phyloP scores from a whole-genome alignment of 176 grass and related monocot species.

The Raddia guianensis region DNA sequence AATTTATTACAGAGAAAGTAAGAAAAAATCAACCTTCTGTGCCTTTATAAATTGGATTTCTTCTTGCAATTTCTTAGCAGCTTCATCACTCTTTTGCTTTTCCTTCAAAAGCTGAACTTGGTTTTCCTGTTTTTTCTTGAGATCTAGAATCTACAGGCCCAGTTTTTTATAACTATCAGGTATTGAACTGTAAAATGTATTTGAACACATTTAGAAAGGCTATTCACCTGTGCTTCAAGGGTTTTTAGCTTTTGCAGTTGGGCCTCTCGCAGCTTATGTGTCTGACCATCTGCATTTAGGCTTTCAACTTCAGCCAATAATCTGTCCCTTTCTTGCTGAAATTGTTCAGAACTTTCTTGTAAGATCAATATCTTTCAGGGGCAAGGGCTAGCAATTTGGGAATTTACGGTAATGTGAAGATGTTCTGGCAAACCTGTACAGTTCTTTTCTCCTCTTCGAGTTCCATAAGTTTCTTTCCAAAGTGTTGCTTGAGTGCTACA shows the following conservation, averaged over 20 bases:
- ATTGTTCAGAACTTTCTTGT: conserved; percentile 43
- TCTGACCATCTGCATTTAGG: conserved; percentile 83
- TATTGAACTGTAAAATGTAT: neutral
- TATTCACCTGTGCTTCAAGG: conserved; percentile 88
- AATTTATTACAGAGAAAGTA: neutral
- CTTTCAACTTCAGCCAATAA: conserved; percentile 95
- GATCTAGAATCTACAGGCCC: conserved; percentile 75
- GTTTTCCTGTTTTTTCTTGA: conserved; percentile 99
- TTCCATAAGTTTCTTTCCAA: conserved; percentile 92
- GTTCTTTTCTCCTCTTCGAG: conserved; percentile 93
- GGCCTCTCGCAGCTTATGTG: conserved; percentile 85
- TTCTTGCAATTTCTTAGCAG: conserved; percentile 97
- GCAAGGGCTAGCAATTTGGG: conserved; percentile 18
- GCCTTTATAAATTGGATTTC: conserved; percentile 97
- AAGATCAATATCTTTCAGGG: conserved; percentile 32
- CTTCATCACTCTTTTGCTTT: conserved; percentile 98
- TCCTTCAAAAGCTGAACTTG: conserved; percentile 96
- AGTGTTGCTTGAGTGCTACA: conserved; percentile 92
- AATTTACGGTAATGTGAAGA: conserved; percentile 16
- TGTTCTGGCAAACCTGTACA: conserved; percentile 74
- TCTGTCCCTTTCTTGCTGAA: conserved; percentile 96
- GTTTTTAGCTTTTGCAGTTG: conserved; percentile 91
- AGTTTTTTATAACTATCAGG: conserved; percentile 30
- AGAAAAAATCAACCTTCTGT: conserved; percentile 71
- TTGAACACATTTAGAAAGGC: conserved; percentile 22